Evolutionary conservation across 768 basidiomycete species (phyloP).

Genomic region (Ramaria sp.): DNA sequence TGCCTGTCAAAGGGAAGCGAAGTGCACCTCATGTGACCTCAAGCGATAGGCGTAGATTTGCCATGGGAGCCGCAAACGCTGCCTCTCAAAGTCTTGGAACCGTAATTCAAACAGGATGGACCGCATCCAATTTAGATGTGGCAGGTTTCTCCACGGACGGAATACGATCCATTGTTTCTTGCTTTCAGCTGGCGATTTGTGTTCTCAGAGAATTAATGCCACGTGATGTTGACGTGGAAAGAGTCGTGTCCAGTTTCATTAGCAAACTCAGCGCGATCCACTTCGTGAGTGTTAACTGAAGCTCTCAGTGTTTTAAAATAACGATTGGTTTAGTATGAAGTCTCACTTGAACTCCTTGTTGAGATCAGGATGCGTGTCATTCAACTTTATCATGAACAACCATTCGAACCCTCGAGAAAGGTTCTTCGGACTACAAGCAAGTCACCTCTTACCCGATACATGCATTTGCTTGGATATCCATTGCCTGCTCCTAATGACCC

Average conservation of each 20-base stretch:
- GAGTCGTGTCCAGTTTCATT: conserved; percentile 55
- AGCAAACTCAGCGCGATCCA: conserved; percentile 60
- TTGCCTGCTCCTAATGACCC: conserved; percentile 29
- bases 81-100: conserved; percentile 47
- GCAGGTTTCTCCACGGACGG: conserved; percentile 18
- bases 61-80: conserved; percentile 57
- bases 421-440: neutral
- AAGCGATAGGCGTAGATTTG: conserved; percentile 29
- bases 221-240: conserved; percentile 54
- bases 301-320: neutral
- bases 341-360: conserved; percentile 32
- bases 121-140: conserved; percentile 21
- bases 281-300: conserved; percentile 40
- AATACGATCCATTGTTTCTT: conserved; percentile 25
- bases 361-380: conserved; percentile 22
- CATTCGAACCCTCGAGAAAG: neutral
- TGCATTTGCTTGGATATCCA: conserved; percentile 22
- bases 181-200: conserved; percentile 34
- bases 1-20: conserved; percentile 12
- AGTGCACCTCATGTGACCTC: conserved; percentile 5
- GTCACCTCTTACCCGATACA: conserved; percentile 3
- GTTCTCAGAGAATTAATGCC: conserved; percentile 35
- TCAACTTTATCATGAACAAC: conserved; percentile 27
- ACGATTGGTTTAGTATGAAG: conserved; percentile 37
- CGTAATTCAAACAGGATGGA: conserved; percentile 51